Evolutionary conservation across 192 early-diverging fungal genomes (phyloP).

Genomic region (Radiomyces spectabilis): DNA sequence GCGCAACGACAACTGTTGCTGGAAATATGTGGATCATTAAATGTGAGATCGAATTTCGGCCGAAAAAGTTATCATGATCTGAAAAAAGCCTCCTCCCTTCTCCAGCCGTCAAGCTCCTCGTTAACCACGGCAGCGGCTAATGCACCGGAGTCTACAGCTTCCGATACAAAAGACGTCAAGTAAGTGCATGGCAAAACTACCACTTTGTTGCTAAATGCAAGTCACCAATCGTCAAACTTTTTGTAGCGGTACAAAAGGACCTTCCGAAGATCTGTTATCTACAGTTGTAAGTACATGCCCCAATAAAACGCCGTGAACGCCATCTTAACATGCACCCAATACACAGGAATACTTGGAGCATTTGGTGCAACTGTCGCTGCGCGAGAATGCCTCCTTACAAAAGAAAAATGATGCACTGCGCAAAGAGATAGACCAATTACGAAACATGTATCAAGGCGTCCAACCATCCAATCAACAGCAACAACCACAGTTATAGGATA

Average conservation of each 20-base stretch:
- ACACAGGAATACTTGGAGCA: slow-evolving; percentile 10
- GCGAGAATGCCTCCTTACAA: slow-evolving; percentile 5
- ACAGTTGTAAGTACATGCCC: no score
- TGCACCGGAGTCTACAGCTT: neutral
- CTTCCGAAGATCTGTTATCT: no score
- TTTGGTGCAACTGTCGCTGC: neutral
- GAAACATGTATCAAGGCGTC: no score
- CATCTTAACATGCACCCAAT: neutral
- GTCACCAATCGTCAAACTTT: no score
- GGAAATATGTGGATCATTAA: slow-evolving; percentile 5
- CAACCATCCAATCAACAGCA: no score
- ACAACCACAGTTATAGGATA: no score
- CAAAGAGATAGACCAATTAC: slow-evolving; percentile 10
- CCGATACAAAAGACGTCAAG: neutral
- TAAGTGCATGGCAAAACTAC: neutral
- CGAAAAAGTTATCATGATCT: neutral
- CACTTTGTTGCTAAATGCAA: neutral
- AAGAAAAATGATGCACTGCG: slow-evolving; percentile 11
- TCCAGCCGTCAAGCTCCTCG: neutral
- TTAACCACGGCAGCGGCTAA: neutral
- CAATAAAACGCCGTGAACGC: no score
- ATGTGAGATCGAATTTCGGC: neutral
- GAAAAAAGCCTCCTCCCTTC: neutral
- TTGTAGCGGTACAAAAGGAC: no score
- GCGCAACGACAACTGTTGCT: slow-evolving; percentile 9